These are phyloP conservation scores for Leptomonas pyrrhocoris DNA, from an alignment of 208 protist genomes.

Conservation along the genomic window DNA sequence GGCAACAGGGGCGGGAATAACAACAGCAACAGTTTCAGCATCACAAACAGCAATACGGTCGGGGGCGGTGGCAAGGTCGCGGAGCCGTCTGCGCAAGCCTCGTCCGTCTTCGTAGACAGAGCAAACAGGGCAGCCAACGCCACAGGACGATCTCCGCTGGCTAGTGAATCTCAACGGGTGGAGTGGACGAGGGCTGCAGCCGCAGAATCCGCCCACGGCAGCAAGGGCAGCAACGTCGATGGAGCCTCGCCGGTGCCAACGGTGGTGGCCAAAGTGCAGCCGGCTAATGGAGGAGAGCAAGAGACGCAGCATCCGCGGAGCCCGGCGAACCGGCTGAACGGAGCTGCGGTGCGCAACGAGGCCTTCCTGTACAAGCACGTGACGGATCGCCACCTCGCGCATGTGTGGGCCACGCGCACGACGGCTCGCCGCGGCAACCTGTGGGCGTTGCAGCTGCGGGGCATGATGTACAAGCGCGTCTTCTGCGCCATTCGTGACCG, in stretches of 20 bases:
- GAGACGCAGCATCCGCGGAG: not conserved
- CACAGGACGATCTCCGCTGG: too few relatives aligned
- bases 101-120: not conserved
- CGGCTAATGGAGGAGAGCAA: not conserved
- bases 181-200: not conserved
- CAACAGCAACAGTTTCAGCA: not conserved
- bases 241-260: not conserved
- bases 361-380: slow-evolving; percentile 20
- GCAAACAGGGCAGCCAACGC: not conserved
- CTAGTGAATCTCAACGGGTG: too few relatives aligned
- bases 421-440: slow-evolving; percentile 1
- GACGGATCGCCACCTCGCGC: slow-evolving; percentile 19
- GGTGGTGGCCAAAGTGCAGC: not conserved
- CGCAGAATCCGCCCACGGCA: not conserved
- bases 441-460: slow-evolving; percentile 53
- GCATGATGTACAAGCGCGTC: slow-evolving; percentile 62
- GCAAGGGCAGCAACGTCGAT: not conserved
- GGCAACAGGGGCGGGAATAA: not conserved
- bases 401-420: slow-evolving; percentile 23
- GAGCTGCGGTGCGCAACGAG: slow-evolving; percentile 7
- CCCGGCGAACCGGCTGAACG: not conserved
- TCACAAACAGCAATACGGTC: not conserved
- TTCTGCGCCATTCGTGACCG: slow-evolving; percentile 58
- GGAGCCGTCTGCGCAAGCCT: not conserved
- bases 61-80: slow-evolving; percentile 2